Base-by-base conservation (phyloP, 371 early-diverging fungal genomes). In the Syncephalastrum racemosum region DNA sequence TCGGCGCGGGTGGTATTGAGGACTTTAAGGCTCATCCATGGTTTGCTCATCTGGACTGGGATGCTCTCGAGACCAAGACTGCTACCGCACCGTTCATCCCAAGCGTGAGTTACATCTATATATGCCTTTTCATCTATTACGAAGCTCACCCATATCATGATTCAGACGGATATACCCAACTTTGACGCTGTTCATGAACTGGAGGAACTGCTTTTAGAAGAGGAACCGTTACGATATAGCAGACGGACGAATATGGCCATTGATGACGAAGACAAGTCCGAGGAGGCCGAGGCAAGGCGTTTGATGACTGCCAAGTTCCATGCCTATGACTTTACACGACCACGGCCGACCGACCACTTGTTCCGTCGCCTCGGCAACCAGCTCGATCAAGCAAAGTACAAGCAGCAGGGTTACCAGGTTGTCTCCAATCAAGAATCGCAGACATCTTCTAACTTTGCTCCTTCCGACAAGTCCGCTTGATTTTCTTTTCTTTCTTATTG, bases 161-260 rank as follows among this genome's bases (percentile, higher is more conserved):
- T 64, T 50, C 67, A 80, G 61, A 71, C 71, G 22, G 79, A 89
- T 45, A 63, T 77, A 63, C 73, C 85, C 56, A 93, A 93, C 61
- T 98, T 96, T 79, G 97, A 98, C 73, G 93, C 93, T 18, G 90
- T 93, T 10, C 90, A 93, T 66, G 97, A 97, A 52, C 79, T 96
- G 1, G 97, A 97, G 58, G 98, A 98, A 60, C 70, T 95, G 27
- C 66, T 96, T 41, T 72, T 94, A 53, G 97, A 96, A 59, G 94
- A 95, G 27, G 89, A 90, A 54, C 95, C 97, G 4, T 74, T 96
- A 27, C 74, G 80, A 15, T 67, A 65, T 8, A 59, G 63, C 23
- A 72, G 63, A 47, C 59, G 67, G 42, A 41, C 59, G 23, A 7
- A 65, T 63, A 31, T 53, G 42, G 19, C 27, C 25, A 24, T 40